Base-by-base conservation (phyloP, 1,284 basidiomycete genomes). In the Inonotus hispidus region DNA sequence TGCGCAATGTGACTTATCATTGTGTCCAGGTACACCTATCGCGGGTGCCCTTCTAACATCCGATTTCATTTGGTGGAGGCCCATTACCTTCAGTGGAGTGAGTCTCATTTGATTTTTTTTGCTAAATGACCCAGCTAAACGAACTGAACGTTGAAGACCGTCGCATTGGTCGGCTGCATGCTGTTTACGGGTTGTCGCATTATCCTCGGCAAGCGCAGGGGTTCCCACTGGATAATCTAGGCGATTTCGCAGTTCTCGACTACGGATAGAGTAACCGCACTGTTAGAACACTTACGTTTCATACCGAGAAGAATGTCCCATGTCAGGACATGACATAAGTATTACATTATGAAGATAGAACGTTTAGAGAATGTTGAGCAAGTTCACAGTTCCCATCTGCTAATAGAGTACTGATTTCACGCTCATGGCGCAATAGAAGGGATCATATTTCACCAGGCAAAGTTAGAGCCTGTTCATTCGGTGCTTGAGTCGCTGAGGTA, bases 41-140 rank as follows among this genome's bases (percentile, higher is more conserved):
- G 39, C 58, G 4, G 62, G 62, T 23, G 62, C 62, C 10, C 47
- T 63, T 37, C 46, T 63, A 7, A 60, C 62, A n/a, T 52, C 53
- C 5, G 47, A 46, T 2, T 63, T 56, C 43, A 27, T 37, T 32
- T 63, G 62, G 62, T 63, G 62, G 62, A 25, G 62, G 6, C 62
- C 62, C 13, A 60, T 60, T 41, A 23, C 60, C 14, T 63, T 63
- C 47, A 56, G 52, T 23, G 62, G 62, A 14, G 62, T 63, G 54
- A 43, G 58, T 32, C 8, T 8, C 8, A 3, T 32, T 3, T 8
- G 8, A 32, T 32, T 4, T 32, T 32, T 32, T 8, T 4, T 8
- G 3, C 32, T 32, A 8, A 32, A 32, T 8, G 32, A 32, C 8
- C 32, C 32, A 32, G 32, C 32, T 67, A n/a, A 32, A n/a, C n/a